Conservation (phyloP, 129 eudicot genomes). For the Flaveria sonorensis region DNA sequence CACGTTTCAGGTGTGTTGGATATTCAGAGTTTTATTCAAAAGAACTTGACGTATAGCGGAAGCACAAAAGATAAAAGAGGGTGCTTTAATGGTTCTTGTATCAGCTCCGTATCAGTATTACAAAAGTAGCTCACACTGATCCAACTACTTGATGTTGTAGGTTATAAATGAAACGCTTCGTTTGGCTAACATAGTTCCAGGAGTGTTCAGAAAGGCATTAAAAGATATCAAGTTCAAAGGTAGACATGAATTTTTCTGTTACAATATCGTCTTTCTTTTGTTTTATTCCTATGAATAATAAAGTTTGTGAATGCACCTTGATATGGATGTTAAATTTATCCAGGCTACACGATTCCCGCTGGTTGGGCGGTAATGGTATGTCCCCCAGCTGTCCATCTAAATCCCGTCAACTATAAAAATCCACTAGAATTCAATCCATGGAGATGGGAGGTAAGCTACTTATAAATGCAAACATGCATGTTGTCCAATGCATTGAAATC, state of each 20-base stretch:
- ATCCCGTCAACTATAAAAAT: constrained; percentile 62
- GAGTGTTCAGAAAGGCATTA: constrained; percentile 84
- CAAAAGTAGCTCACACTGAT: not conserved
- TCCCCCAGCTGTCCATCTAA: constrained; percentile 92
- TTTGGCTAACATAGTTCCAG: constrained; percentile 91
- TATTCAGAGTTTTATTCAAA: not conserved
- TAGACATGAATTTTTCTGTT: constrained; percentile 24
- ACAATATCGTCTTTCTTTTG: not conserved
- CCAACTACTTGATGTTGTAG: constrained; percentile 48
- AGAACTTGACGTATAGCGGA: too few relatives aligned
- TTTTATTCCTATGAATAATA: not conserved
- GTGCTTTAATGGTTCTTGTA: too few relatives aligned
- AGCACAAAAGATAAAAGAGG: too few relatives aligned
- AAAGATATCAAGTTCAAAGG: constrained; percentile 75
- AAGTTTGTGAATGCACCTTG: constrained; percentile 23
- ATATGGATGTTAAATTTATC: constrained; percentile 32
- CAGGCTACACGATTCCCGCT: constrained; percentile 87
- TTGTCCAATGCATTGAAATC: not conserved
- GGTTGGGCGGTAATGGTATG: constrained; percentile 98
- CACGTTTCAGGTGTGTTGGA: constrained; percentile 70
- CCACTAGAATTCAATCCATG: constrained; percentile 88
- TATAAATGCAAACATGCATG: not conserved
- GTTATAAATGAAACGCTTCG: constrained; percentile 90
- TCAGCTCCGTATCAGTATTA: not conserved
- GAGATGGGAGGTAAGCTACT: constrained; percentile 82